Evolutionary conservation across 2,329 filamentous ascomycete species (phyloP), one percentile per base, ranked within the genome.

Genomic region (Colletotrichum siamense): DNA sequence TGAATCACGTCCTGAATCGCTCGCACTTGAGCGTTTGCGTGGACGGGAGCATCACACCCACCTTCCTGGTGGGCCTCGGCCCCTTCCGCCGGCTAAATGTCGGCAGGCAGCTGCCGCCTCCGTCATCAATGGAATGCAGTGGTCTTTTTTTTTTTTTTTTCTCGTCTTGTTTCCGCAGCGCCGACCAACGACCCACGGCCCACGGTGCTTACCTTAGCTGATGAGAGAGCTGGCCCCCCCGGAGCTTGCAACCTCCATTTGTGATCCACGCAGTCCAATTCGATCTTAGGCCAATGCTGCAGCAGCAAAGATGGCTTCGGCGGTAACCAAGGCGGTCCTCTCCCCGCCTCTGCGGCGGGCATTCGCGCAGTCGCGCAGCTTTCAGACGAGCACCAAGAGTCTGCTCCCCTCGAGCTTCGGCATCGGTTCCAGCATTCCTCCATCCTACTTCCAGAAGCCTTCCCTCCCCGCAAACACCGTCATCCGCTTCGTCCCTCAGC

Each of bases 401-500:
- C 69, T 75, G 8, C 71, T 77, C 13, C 73, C 77, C 18, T 69
- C 74, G 30, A 80, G 83, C 59, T 81, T 84, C 69, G 80, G 81
- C 65, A 77, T 80, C 30, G 83, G 82, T 67, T 83, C 86, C 16
- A 82, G 84, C 71, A 81, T 88, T 6, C 91, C 94, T 44, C 90
- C 93, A 9, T 93, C 94, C n/a, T 98, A 98, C 86, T 98, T 98
- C 86, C 94, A 94, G 83, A 91, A 91, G 78, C 88, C 90, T 15
- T 89, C 91, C 26, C 90, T 98, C 69, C 97, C 97, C 32, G 95
- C 96, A 80, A 99, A 99, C 87, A 99, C 97, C 6, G 89, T 99
- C 78, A 89, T 99, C 81, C 95, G 96, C 77, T 99, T 99, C 86
- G 97, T 99, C 57, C 97, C 97, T n/a, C 97, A 99, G 87, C 97